Base-by-base conservation (phyloP, 2,329 filamentous ascomycete species). In the Aurifilum marmelostoma region DNA sequence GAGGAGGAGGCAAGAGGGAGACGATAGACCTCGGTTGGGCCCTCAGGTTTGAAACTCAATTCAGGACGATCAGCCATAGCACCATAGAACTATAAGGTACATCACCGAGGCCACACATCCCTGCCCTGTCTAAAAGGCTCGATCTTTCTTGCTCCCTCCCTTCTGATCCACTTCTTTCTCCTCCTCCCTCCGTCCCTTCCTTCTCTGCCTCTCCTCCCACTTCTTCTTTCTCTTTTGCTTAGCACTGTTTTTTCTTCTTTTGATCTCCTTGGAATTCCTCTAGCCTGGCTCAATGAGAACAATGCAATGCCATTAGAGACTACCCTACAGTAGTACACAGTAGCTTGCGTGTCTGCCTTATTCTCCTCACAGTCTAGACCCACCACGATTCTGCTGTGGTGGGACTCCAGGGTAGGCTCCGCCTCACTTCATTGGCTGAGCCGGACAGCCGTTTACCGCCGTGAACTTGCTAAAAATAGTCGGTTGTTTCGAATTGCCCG, bases 31-130 rank as follows among this genome's bases (percentile, higher is more conserved):
- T 29, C 24, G 52, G 52, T 59, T 59, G 63, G 63, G 39, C 50
- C n/a, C 50, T 39, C 37, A 66, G 59, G 39, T 70, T 32, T 70
- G 69, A 70, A 70, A 70, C 69, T 68, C 50, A 43, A 47, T 64
- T 58, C 66, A 62, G 59, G 63, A 67, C 58, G 69, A 70, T 68
- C 69, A 65, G 52, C n/a, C 27, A 27, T 27, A 56, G 18, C 18
- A 59, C 56, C 56, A 34, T 21, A 29, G 29, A 4, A 59, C 54
- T 21, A 50, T n/a, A n/a, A 8, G 18, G 43, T n/a, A n/a, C 43
- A 47, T n/a, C 43, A 47, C 43, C 43, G n/a, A 54, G 50, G 50
- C 16, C 50, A 54, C 24, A 34, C 34, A 27, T 6, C 50, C 50
- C 50, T 27, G 24, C 24, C 24, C 50, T 54, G 50, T 27, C n/a